Evolutionary conservation across 2,329 filamentous ascomycete species (phyloP).

Genomic region (Alternaria hordeiaustralica): DNA sequence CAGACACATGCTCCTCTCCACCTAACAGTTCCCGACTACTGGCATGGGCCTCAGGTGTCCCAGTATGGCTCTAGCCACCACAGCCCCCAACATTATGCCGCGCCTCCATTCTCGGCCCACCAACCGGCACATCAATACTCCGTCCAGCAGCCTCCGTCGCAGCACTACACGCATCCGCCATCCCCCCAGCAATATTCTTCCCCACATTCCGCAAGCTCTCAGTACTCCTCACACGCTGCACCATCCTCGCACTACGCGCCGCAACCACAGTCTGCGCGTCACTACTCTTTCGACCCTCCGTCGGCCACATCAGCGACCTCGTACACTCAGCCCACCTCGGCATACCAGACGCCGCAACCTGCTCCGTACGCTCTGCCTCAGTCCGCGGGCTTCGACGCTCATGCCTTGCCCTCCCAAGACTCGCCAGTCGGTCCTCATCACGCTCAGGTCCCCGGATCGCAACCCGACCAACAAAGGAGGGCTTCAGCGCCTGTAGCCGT

Average conservation of each 20-base stretch:
- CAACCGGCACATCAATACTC: slow-evolving; percentile 29
- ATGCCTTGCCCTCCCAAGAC: slow-evolving; percentile 24
- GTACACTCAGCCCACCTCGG: slow-evolving; percentile 29
- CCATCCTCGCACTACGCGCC: slow-evolving; percentile 27
- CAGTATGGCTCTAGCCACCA: slow-evolving; percentile 36
- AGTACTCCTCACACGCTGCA: slow-evolving; percentile 26
- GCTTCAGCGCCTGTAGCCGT: slow-evolving; percentile 41
- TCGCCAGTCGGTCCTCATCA: slow-evolving; percentile 22
- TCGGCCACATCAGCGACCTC: slow-evolving; percentile 20
- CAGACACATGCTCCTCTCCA: slow-evolving; percentile 37
- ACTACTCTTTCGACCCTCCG: slow-evolving; percentile 30
- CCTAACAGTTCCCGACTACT: slow-evolving; percentile 41
- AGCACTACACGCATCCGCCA: slow-evolving; percentile 32
- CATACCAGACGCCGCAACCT: slow-evolving; percentile 29
- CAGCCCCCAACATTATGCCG: slow-evolving; percentile 33
- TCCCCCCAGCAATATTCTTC: slow-evolving; percentile 38
- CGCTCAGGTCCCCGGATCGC: slow-evolving; percentile 20
- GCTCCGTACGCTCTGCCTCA: slow-evolving; percentile 36
- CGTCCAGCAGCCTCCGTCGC: slow-evolving; percentile 25
- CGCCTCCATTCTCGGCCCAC: slow-evolving; percentile 31
- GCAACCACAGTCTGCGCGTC: slow-evolving; percentile 26
- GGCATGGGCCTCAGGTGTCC: slow-evolving; percentile 33
- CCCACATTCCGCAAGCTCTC: slow-evolving; percentile 23
- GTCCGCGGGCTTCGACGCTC: slow-evolving; percentile 31
- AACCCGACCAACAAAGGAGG: slow-evolving; percentile 36